Evolutionary conservation across 495 filamentous ascomycete genomes (phyloP), one percentile per base, ranked within the genome.

Genomic region (Chaetomidium leptoderma): DNA sequence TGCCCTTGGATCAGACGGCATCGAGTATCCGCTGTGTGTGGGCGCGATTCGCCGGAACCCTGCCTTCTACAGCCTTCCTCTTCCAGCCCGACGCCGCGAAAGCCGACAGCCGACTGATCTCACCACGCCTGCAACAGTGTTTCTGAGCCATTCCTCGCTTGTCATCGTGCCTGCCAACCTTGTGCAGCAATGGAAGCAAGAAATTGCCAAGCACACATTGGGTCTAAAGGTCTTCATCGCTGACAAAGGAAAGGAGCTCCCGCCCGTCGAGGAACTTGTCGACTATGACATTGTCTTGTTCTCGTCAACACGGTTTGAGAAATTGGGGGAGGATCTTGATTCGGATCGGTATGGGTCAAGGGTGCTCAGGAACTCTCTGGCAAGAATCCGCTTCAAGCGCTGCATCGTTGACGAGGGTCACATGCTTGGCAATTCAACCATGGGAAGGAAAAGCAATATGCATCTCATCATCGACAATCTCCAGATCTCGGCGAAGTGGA

Each of bases 361-460:
- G 10, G 44, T 59, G 30, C 24, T 61, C n/a, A 44, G 60, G 23
- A 63, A 57, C 21, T 82, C 87, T 0, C 71, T 96, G 6, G 83
- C 82, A 39, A 66, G 81, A 17, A 71, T 97, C 11, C 90, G 88
- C 61, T 95, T 90, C 78, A 82, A 95, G 57, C 82, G 92, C 13
- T 81, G 92, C 42, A 91, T 97, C 35, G 85, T 95, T 32, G 92
- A 97, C 54, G 92, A 97, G 78, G 92, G 92, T 1, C 91, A 97
- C 66, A 86, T 81, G 40, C 83, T 95, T 39, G 86, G 87, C 0
- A 81, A 77, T 30, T 71, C 74, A 0, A 75, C 79, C 6, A 69
- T 74, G 17, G 81, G 79, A 14, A 74, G 74, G 35, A 83, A 78
- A 55, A 86, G 81, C 16, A 86, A 88, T 44, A 77, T 91, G 36